Conservation (phyloP, 2,329 filamentous ascomycete genomes). For the Xylaria multiplex region DNA sequence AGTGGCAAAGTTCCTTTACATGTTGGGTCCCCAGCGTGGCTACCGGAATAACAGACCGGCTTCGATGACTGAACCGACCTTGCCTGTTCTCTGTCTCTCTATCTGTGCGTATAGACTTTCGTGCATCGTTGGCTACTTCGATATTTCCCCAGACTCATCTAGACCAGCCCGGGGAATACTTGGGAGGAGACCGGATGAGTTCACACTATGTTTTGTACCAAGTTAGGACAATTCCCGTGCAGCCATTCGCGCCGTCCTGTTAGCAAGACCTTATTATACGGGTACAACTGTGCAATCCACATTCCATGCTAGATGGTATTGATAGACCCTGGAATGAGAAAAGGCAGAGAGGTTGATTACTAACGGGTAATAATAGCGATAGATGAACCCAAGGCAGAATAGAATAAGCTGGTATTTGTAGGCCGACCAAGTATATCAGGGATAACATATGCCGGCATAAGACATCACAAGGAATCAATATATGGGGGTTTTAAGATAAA, state of each 20-base stretch:
- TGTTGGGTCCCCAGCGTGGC: neutral
- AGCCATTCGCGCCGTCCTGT: neutral
- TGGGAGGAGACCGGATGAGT: neutral
- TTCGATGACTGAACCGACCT: neutral
- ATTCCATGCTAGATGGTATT: neutral
- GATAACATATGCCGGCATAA: neutral
- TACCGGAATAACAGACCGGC: slow-evolving; percentile 1
- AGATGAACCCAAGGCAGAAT: no score
- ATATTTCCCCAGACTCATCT: neutral
- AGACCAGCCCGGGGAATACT: neutral
- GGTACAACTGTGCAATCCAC: neutral
- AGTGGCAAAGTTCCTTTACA: neutral
- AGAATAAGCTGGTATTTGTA: neutral
- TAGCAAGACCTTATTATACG: no score
- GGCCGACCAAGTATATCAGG: neutral
- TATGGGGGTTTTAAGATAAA: neutral
- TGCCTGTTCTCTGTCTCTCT: no score
- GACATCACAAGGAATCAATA: neutral
- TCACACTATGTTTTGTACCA: no score
- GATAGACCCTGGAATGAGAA: neutral
- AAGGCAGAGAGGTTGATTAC: neutral
- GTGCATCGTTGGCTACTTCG: neutral
- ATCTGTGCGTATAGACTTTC: neutral
- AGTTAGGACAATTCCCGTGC: no score
- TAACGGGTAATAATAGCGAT: no score